Base-by-base conservation (phyloP, 2,329 filamentous ascomycete species). In the Penicillium sp. region DNA sequence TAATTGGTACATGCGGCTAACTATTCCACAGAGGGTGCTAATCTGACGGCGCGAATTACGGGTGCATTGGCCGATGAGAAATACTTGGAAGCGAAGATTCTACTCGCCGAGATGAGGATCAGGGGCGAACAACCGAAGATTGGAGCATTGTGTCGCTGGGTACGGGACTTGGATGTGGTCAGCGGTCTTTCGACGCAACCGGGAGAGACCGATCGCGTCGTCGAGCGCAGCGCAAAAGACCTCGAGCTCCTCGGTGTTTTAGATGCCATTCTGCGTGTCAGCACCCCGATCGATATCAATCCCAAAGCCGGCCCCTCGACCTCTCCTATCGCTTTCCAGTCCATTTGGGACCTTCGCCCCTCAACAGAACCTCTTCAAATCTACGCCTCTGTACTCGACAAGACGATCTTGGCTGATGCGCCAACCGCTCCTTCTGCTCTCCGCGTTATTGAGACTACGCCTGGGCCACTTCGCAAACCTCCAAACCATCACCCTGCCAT, bases 131-230 rank as follows among this genome's bases (percentile, higher is more conserved):
- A 85, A 19, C 89, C 89, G 0, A 89, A 89, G 67, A 77, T 91
- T 0, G 89, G 89, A 22, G 88, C 89, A 1, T 76, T 91, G 8
- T 91, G 88, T 73, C 85, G 89, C 60, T 91, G 89, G 89, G 89
- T 91, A 4, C 84, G 89, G 60, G 88, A 90, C 70, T 78, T 91
- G 28, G 89, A 91, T 68, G 85, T 90, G 26, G 85, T 90, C 54
- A 89, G 86, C 66, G 88, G 88, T 1, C 76, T 90, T 8, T 86
- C 86, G 3, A 86, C 86, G 24, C 80, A 84, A 57, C 78, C 85
- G 0, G 80, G 80, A 2, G 53, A 44, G 37, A 75, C 78, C 50
- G 73, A 73, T 6, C 44, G 65, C 26, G 53, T 33, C 13, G 44
- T 51, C 1, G 38, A 69, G 45, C 70, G 70, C 42, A 74, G 61